A percentile compares a stretch with the other conserved stretches of the same genome.
These are phyloP conservation scores for Hibiscus trionum DNA, from an alignment of 345 rosid genomes.

Conservation along the genomic window DNA sequence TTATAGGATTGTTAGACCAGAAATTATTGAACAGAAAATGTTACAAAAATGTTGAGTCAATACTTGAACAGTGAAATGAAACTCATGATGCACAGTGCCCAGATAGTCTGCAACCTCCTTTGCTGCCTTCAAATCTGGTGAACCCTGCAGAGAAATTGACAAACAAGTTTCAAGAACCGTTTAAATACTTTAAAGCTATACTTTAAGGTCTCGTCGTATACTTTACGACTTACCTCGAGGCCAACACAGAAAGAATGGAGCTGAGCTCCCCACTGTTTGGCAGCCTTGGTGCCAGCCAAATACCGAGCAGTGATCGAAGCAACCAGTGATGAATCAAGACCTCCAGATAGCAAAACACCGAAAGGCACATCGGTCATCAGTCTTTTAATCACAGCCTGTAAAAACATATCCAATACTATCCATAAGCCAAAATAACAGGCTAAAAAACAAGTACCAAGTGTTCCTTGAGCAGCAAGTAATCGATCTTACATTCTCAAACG, in stretches of 20 bases:
- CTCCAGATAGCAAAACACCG: slow-evolving; percentile 90
- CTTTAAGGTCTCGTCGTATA: background rate
- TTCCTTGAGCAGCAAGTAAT: background rate
- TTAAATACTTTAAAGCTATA: background rate
- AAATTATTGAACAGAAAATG: background rate
- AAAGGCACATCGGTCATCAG: slow-evolving; percentile 93
- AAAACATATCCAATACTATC: background rate
- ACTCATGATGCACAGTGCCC: slow-evolving; percentile 88
- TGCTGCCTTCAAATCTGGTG: slow-evolving; percentile 83
- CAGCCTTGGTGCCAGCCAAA: slow-evolving; percentile 61
- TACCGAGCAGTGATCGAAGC: slow-evolving; percentile 82
- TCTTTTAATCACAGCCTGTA: slow-evolving; percentile 86
- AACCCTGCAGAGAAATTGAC: slow-evolving; percentile 40
- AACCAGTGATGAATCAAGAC: slow-evolving; percentile 87
- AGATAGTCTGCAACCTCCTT: slow-evolving; percentile 83
- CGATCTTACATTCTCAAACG: slow-evolving; percentile 65
- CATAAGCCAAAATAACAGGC: background rate
- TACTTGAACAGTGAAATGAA: slow-evolving; percentile 87
- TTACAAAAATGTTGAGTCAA: background rate
- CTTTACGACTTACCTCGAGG: slow-evolving; percentile 47
- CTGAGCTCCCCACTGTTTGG: slow-evolving; percentile 76
- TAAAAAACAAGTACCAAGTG: background rate
- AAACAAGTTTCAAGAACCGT: slow-evolving; percentile 1
- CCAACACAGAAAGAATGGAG: slow-evolving; percentile 92
- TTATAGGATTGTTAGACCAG: background rate